A percentile compares a stretch with the other conserved stretches of the same genome.
phyloP scores from a whole-genome alignment of 441 rosid genomes.

The Pelargonium fulgidum region DNA sequence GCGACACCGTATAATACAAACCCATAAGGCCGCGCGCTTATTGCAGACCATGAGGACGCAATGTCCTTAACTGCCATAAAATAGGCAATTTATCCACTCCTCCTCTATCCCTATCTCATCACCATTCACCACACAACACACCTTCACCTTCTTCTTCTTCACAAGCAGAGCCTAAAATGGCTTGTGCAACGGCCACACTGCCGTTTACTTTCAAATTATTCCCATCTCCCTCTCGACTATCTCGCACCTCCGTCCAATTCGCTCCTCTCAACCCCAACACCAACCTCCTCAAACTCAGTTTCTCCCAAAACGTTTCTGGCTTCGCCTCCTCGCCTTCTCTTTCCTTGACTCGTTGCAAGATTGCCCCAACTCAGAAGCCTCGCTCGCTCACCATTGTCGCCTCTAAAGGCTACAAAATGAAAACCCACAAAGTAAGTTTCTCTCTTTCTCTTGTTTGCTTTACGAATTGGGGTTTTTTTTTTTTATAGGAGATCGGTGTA shows the following conservation, averaged over 20 bases:
- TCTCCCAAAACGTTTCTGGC: constrained; percentile 42
- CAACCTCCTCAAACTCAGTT: constrained; percentile 44
- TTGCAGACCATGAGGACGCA: background rate
- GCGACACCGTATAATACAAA: no score
- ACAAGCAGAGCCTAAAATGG: constrained; percentile 38
- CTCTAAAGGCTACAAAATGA: constrained; percentile 85
- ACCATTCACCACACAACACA: background rate
- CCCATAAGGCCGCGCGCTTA: no score
- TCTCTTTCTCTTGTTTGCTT: background rate
- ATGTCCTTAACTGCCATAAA: background rate
- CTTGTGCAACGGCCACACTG: constrained; percentile 37
- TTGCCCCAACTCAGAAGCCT: constrained; percentile 32
- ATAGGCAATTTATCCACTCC: background rate
- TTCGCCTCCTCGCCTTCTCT: constrained; percentile 30
- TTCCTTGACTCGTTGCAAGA: constrained; percentile 22
- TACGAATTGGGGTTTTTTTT: background rate
- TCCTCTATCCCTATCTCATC: background rate
- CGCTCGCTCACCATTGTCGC: constrained; percentile 57
- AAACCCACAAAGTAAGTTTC: constrained; percentile 76
- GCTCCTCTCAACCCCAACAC: constrained; percentile 27
- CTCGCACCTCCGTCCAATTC: constrained; percentile 36
- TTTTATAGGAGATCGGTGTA: no score
- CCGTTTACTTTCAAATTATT: constrained; percentile 35
- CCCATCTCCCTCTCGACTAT: constrained; percentile 27
- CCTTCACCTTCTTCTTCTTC: constrained; percentile 13